Conservation (phyloP, 495 filamentous ascomycete species). For the Penicillium paradoxum region DNA sequence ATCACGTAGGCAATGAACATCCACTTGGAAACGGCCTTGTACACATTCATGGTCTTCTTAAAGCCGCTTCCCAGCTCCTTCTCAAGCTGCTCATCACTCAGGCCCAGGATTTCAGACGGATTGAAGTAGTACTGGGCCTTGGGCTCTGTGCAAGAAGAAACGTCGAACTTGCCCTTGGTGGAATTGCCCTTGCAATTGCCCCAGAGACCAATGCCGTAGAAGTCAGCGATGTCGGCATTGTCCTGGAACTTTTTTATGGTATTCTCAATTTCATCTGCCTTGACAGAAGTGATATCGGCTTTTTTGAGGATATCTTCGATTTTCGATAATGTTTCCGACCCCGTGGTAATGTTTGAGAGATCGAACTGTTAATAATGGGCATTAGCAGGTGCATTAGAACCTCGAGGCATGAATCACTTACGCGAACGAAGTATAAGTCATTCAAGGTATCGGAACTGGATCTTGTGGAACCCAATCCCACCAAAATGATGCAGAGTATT, state of each 20-base stretch:
- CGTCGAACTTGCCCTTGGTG: conserved; percentile 37
- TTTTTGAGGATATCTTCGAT: conserved; percentile 24
- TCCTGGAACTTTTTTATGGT: conserved; percentile 32
- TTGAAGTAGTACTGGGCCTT: conserved; percentile 75
- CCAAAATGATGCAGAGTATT: conserved; percentile 67
- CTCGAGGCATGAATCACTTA: conserved; percentile 31
- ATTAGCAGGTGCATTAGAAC: background rate
- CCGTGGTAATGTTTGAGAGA: conserved; percentile 34
- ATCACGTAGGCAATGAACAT: conserved; percentile 69
- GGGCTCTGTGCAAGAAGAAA: conserved; percentile 50
- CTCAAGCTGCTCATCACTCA: conserved; percentile 50
- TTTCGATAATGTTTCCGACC: conserved; percentile 17
- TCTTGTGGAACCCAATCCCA: conserved; percentile 66
- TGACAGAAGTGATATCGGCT: conserved; percentile 27
- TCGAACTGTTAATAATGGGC: conserved; percentile 30
- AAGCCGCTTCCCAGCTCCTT: conserved; percentile 62
- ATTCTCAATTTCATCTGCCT: conserved; percentile 25
- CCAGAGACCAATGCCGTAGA: conserved; percentile 80
- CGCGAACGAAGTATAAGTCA: conserved; percentile 67
- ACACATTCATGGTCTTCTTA: conserved; percentile 60
- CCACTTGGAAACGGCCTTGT: conserved; percentile 70
- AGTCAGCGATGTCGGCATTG: conserved; percentile 60
- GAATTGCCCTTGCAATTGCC: conserved; percentile 74
- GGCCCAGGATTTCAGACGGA: conserved; percentile 53
- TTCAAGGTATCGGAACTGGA: conserved; percentile 47